These are phyloP conservation scores for Amanita pallidorosea DNA, from an alignment of 768 basidiomycete genomes.

Conservation along the genomic window DNA sequence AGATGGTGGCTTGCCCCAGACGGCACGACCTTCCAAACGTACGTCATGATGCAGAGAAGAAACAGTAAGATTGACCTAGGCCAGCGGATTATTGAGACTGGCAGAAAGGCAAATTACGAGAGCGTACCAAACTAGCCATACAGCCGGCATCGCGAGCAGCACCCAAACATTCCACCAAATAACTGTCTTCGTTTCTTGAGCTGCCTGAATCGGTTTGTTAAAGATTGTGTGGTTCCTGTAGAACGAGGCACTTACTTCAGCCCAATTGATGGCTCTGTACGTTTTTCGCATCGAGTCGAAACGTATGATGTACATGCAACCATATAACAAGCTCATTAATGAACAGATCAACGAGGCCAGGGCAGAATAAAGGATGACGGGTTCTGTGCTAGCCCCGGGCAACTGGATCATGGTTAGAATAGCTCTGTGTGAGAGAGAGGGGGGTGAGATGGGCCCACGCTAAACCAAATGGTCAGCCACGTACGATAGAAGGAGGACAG, in stretches of 20 bases:
- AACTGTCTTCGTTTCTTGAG: slow-evolving; percentile 21
- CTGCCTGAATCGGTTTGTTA: slow-evolving; percentile 29
- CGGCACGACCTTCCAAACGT: slow-evolving; percentile 46
- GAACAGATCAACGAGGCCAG: slow-evolving; percentile 48
- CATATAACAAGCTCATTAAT: slow-evolving; percentile 51
- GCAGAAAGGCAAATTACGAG: not conserved
- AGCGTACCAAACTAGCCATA: slow-evolving; percentile 52
- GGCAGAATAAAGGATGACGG: slow-evolving; percentile 44
- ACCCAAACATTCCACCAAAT: slow-evolving; percentile 61
- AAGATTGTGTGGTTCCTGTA: not conserved
- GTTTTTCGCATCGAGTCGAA: slow-evolving; percentile 58
- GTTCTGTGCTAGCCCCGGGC: slow-evolving; percentile 32
- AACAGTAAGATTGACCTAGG: slow-evolving; percentile 49
- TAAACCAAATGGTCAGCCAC: slow-evolving; percentile 1
- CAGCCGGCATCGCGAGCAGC: slow-evolving; percentile 48
- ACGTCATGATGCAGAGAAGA: slow-evolving; percentile 44
- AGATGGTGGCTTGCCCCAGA: slow-evolving; percentile 18
- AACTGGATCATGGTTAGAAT: slow-evolving; percentile 26
- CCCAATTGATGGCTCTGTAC: slow-evolving; percentile 55
- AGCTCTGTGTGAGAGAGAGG: slow-evolving; percentile 12
- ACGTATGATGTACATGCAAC: slow-evolving; percentile 54
- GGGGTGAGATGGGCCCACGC: not conserved
- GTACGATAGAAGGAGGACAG: slow-evolving; percentile 21
- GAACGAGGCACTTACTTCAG: slow-evolving; percentile 27
- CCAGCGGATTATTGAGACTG: not conserved